Base-by-base conservation (phyloP, 345 rosid species). In the Nephelium lappaceum region DNA sequence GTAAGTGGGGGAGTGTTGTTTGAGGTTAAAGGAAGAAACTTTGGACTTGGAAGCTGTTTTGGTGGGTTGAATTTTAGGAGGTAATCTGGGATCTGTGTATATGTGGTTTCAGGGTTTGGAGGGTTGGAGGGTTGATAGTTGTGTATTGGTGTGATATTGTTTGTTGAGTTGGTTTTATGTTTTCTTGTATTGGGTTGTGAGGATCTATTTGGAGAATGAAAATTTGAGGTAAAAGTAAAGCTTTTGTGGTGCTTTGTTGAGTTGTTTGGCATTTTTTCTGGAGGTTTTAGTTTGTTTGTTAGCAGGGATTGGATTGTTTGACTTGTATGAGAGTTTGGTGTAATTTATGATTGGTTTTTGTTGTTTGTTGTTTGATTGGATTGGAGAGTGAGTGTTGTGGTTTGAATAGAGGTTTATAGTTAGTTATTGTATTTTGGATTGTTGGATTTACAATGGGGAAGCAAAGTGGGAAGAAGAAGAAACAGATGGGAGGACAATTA, bases 381-480 rank as follows among this genome's bases (percentile, higher is more conserved):
- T 71, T 51, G 69, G 62, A 74, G 45, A 71, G 75, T n/a, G n/a
- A 63, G 74, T 38, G 43, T 73, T 45, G 39, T 49, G 38, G 75
- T 43, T 72, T 49, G 25, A 58, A 58, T 60, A 71, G 57, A 25
- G 63, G 39, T 45, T 49, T 21, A 67, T 81, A 69, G 27, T 61
- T 76, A 61, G 73, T 45, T 31, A 47, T 55, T 51, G 43, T 66
- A 31, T 7, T 79, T 41, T 72, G 66, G 73, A 72, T 77, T 76
- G 68, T 74, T 68, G 78, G 61, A 67, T 70, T 83, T 60, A 38
- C 4, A 39, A 87, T 92, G 90, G 90, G 87, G 76, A 89, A 86
- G 86, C 83, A 86, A 72, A 55, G 79, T 73, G 88, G 87, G 43
- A 85, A 84, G 87, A 83, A 84, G 41, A 87, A 84, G 86, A 82